A percentile compares a stretch with the other conserved stretches of the same genome.
These are phyloP conservation scores for Hippophae rhamnoides DNA, from an alignment of 306 rosid genomes.

Conservation along the genomic window DNA sequence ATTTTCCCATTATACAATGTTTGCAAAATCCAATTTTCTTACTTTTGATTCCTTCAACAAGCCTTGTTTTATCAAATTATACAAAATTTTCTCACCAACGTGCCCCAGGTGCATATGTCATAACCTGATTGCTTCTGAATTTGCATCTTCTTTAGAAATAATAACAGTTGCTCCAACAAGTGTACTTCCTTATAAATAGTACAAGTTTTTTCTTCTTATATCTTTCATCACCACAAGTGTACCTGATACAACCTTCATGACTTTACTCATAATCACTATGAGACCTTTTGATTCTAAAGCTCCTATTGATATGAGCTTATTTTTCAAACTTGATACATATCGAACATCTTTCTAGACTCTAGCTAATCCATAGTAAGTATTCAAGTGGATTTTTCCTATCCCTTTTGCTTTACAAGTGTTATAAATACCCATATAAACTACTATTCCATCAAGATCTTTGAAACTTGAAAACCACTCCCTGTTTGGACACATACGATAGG, in stretches of 20 bases:
- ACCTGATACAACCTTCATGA: not conserved
- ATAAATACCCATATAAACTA: not conserved
- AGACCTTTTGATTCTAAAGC: no score
- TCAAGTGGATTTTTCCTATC: not conserved
- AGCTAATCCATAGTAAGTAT: not conserved
- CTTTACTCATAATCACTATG: not conserved
- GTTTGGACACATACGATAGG: not conserved
- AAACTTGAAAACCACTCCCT: not conserved
- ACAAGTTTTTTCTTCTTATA: not conserved
- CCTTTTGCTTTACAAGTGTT: not conserved
- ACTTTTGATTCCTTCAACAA: no score
- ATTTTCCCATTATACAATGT: no score
- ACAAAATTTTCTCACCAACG: no score
- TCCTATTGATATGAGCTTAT: not conserved
- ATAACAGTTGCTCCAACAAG: not conserved
- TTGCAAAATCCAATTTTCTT: no score
- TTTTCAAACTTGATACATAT: not conserved
- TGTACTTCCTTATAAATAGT: not conserved
- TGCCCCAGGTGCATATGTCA: no score
- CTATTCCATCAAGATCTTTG: not conserved
- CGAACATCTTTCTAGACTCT: not conserved
- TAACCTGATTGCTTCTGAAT: no score
- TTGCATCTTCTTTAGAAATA: no score
- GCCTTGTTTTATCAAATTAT: no score
- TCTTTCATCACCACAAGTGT: not conserved